Evolutionary conservation across 257 asterid genomes (phyloP).

Genomic region (Lantana camara): DNA sequence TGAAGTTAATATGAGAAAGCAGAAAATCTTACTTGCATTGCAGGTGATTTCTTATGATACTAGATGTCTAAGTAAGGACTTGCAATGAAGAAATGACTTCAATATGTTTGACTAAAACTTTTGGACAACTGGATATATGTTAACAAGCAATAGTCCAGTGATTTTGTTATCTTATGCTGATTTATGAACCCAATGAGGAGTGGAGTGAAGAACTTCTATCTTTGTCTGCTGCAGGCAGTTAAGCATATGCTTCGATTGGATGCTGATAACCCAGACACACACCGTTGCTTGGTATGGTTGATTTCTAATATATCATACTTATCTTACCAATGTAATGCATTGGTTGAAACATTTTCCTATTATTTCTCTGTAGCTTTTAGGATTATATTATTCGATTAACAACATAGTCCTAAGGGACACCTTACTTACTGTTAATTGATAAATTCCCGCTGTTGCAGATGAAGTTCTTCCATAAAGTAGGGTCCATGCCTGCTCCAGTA

Average conservation of each 20-base stretch:
- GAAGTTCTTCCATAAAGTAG: constrained; percentile 78
- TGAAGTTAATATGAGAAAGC: constrained; percentile 90
- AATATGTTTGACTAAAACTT: constrained; percentile 6
- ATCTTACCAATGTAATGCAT: constrained; percentile 4
- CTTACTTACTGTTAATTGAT: constrained; percentile 7
- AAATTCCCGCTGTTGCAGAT: constrained; percentile 50
- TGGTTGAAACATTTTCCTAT: neutral
- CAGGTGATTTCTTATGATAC: constrained; percentile 53
- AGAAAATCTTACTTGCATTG: constrained; percentile 77
- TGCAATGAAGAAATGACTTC: neutral
- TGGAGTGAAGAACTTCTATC: constrained; percentile 16
- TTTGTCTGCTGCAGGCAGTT: constrained; percentile 64
- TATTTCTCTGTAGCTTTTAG: neutral
- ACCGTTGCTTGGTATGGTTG: constrained; percentile 81
- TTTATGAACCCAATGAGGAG: constrained; percentile 22
- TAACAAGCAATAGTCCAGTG: neutral
- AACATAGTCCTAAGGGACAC: constrained; percentile 2
- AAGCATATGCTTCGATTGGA: constrained; percentile 82
- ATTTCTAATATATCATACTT: constrained; percentile 3
- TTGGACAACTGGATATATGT: neutral
- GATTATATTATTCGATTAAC: neutral
- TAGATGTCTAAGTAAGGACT: neutral
- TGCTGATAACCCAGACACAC: constrained; percentile 75
- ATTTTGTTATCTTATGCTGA: constrained; percentile 10
- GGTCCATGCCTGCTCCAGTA: constrained; percentile 67